Evolutionary conservation across 176 grass and related monocot genomes (phyloP).

Genomic region (Phoenix roebelenii): DNA sequence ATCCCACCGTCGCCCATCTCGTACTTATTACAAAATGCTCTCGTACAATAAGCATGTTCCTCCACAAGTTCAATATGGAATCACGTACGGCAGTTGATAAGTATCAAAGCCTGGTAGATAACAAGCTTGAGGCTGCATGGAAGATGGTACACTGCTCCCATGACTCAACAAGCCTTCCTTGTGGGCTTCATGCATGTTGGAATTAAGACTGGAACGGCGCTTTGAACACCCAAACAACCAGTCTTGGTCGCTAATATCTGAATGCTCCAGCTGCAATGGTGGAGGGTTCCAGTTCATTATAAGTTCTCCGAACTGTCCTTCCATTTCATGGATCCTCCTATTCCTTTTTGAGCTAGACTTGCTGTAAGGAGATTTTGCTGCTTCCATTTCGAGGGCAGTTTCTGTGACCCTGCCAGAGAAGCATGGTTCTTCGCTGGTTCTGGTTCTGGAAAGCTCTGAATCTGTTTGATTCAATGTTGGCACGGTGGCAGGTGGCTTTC

Average conservation of each 20-base stretch:
- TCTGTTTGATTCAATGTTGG: neutral
- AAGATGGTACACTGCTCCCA: neutral
- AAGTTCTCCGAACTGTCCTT: neutral
- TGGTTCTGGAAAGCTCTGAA: neutral
- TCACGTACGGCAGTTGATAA: constrained; percentile 12
- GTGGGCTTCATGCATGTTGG: too few species aligned
- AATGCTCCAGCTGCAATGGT: neutral
- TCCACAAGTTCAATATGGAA: constrained; percentile 3
- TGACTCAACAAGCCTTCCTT: neutral
- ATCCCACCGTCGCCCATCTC: too few species aligned
- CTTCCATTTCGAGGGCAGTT: neutral
- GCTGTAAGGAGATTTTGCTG: neutral
- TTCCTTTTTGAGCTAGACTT: neutral
- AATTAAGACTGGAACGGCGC: neutral
- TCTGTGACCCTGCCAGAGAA: neutral
- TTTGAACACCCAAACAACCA: neutral
- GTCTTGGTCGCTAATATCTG: neutral
- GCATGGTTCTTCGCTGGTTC: neutral
- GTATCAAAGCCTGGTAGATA: constrained; percentile 5
- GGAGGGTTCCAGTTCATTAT: constrained; percentile 6
- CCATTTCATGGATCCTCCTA: neutral
- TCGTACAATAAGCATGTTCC: too few species aligned
- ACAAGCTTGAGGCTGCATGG: constrained; percentile 1
- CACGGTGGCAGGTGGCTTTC: too few species aligned
- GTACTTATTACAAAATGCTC: too few species aligned